Conservation (phyloP, 1,284 basidiomycete species). For the Rhodotorula mucilaginosa region DNA sequence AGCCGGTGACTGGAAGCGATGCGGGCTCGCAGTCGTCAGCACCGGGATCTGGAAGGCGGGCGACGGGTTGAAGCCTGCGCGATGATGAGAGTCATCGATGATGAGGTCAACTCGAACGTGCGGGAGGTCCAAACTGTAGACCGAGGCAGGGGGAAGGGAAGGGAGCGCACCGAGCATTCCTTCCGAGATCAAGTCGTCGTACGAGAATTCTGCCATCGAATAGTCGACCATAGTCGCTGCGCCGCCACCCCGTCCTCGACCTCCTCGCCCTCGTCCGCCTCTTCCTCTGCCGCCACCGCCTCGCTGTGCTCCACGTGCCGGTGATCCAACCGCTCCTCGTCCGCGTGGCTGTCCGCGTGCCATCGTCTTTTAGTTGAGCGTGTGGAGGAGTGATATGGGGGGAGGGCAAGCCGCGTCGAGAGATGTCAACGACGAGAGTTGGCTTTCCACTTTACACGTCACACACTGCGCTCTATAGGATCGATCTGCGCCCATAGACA, state of each 20-base stretch:
- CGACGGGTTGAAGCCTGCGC: constrained; percentile 27
- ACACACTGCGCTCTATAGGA: too few relatives aligned
- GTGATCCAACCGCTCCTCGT: background rate
- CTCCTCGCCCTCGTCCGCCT: constrained; percentile 12
- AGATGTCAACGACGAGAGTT: constrained; percentile 9
- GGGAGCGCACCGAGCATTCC: constrained; percentile 21
- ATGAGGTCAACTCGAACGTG: constrained; percentile 9
- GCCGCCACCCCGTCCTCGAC: constrained; percentile 18
- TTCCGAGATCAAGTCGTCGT: constrained; percentile 17
- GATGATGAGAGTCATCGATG: background rate
- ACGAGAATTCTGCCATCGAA: constrained; percentile 24
- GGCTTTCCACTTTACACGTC: background rate
- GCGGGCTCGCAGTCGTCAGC: background rate
- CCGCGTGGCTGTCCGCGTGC: constrained; percentile 4
- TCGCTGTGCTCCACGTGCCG: background rate
- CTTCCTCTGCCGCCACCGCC: constrained; percentile 7
- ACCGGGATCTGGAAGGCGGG: constrained; percentile 8
- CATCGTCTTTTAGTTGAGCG: background rate
- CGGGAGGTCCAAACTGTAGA: too few relatives aligned
- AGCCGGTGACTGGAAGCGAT: too few relatives aligned
- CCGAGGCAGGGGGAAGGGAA: too few relatives aligned
- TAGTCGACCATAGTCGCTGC: background rate
- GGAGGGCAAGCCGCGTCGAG: background rate
- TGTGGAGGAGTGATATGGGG: background rate
- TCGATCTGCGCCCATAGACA: too few relatives aligned